Evolutionary conservation across 2,329 filamentous ascomycete species (phyloP).

Genomic region (Fusarium sp.): DNA sequence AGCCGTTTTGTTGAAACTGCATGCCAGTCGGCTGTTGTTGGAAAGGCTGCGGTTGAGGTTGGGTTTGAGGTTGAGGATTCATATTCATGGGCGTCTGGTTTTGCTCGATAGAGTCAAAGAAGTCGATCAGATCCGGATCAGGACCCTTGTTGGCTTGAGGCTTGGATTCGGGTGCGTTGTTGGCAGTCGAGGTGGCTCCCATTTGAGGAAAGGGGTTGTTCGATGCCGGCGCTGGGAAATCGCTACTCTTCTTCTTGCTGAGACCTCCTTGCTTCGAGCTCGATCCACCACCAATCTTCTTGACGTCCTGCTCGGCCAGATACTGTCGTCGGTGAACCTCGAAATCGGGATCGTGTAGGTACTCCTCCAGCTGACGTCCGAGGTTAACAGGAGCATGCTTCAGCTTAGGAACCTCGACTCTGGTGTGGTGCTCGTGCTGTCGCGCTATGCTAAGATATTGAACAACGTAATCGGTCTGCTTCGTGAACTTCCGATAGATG

Average conservation of each 20-base stretch:
- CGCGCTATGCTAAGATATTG: constrained; percentile 88
- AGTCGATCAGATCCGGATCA: constrained; percentile 87
- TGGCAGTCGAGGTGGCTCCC: constrained; percentile 48
- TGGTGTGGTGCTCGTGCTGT: constrained; percentile 90
- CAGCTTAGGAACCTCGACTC: constrained; percentile 93
- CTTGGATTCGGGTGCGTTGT: constrained; percentile 54
- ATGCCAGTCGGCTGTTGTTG: constrained; percentile 46
- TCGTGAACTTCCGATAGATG: constrained; percentile 92
- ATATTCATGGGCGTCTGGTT: constrained; percentile 79
- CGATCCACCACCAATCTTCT: constrained; percentile 61
- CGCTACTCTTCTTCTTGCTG: constrained; percentile 51
- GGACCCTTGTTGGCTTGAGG: constrained; percentile 69
- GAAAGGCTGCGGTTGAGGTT: constrained; percentile 52
- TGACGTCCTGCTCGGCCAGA: constrained; percentile 83
- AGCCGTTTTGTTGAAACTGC: constrained; percentile 42
- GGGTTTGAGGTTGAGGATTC: constrained; percentile 51
- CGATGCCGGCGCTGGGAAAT: constrained; percentile 54
- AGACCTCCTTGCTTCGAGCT: constrained; percentile 48
- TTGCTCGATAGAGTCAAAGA: constrained; percentile 92
- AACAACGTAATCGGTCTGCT: constrained; percentile 92
- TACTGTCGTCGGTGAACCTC: constrained; percentile 94
- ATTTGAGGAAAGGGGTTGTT: constrained; percentile 58
- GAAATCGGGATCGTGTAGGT: constrained; percentile 93
- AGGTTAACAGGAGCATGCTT: constrained; percentile 97
- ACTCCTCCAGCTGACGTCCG: constrained; percentile 90